These are phyloP conservation scores for Diospyros kaki DNA, from an alignment of 148 eudicot genomes.

Conservation along the genomic window DNA sequence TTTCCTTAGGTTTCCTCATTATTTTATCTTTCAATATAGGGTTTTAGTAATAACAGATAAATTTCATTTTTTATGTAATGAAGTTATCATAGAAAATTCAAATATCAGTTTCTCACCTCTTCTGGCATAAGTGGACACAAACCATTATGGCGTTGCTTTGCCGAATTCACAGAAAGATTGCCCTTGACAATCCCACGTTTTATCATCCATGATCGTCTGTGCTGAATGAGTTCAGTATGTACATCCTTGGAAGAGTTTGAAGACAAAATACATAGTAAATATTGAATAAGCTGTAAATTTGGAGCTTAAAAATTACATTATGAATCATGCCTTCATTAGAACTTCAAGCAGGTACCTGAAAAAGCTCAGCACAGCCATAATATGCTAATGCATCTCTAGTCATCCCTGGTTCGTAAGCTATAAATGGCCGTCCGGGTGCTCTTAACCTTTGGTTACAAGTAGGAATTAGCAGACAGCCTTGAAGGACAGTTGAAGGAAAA, in stretches of 20 bases:
- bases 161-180: slow-evolving; percentile 73
- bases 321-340: slow-evolving; percentile 6
- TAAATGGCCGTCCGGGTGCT: slow-evolving; percentile 66
- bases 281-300: slow-evolving; percentile 16
- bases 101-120: slow-evolving; percentile 46
- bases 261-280: slow-evolving; percentile 12
- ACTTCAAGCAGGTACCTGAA: slow-evolving; percentile 54
- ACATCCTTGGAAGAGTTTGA: slow-evolving; percentile 57
- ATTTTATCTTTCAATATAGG: not conserved
- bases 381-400: slow-evolving; percentile 92
- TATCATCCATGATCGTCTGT: slow-evolving; percentile 86
- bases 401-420: slow-evolving; percentile 91
- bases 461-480: slow-evolving; percentile 11
- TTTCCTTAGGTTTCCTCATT: not conserved
- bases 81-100: not conserved
- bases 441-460: slow-evolving; percentile 41
- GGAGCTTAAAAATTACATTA: not conserved
- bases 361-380: slow-evolving; percentile 93
- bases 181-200: slow-evolving; percentile 88
- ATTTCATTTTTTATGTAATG: not conserved
- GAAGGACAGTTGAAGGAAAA: not conserved
- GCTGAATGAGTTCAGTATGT: slow-evolving; percentile 89
- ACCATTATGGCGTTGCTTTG: slow-evolving; percentile 62
- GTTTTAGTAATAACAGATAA: not conserved
- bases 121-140: slow-evolving; percentile 92